Evolutionary conservation across 2,329 filamentous ascomycete species (phyloP).

Genomic region (Ophiostoma montium): DNA sequence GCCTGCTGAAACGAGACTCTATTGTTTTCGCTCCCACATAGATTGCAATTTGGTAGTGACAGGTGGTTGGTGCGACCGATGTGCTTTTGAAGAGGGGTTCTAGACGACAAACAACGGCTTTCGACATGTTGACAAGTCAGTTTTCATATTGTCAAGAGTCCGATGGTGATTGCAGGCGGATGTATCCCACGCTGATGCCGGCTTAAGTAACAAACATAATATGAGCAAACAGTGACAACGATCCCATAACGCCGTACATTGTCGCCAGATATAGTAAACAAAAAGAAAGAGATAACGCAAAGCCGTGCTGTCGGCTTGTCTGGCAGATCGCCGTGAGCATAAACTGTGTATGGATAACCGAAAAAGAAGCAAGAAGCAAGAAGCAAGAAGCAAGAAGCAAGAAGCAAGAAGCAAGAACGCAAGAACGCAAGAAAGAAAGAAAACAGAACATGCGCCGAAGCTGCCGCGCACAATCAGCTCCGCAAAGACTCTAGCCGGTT

Average conservation of each 20-base stretch:
- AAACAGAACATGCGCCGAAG: neutral
- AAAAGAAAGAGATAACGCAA: neutral
- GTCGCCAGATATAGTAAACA: neutral
- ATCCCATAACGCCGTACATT: neutral
- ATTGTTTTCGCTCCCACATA: neutral
- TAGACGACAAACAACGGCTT: no score
- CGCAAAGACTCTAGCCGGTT: constrained; percentile 80
- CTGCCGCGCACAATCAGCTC: constrained; percentile 40
- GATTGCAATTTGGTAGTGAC: no score
- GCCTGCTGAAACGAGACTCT: neutral
- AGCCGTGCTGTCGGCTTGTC: no score
- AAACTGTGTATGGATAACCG: no score
- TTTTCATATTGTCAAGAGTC: no score
- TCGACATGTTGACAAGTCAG: no score
- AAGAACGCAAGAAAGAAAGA: no score
- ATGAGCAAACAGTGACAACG: neutral
- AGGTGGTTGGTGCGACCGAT: no score
- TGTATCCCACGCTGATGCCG: no score
- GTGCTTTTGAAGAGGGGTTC: no score
- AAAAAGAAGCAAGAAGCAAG: neutral
- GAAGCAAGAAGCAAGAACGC: neutral
- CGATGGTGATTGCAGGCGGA: no score
- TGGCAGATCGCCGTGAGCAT: no score
- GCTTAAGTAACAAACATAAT: neutral
- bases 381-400: neutral